Conservation (phyloP, 306 rosid species). For the Luffa acutangula region DNA sequence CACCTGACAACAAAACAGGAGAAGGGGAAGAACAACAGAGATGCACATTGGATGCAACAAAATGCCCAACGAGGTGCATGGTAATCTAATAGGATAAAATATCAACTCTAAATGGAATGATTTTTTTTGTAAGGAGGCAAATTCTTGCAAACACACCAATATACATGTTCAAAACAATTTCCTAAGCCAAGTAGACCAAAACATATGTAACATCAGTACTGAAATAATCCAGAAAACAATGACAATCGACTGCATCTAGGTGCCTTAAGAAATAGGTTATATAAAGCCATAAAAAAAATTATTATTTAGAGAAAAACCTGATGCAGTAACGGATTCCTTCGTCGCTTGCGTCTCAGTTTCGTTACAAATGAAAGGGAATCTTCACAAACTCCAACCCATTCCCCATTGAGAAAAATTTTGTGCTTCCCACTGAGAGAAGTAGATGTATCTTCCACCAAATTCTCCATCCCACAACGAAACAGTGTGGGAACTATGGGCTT, state of each 20-base stretch:
- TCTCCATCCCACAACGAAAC: conserved; percentile 63
- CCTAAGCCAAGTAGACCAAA: neutral
- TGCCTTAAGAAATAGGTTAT: neutral
- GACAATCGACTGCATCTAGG: conserved; percentile 1
- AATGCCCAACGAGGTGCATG: neutral
- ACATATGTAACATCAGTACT: neutral
- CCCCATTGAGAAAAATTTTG: conserved; percentile 76
- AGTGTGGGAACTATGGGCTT: conserved; percentile 37
- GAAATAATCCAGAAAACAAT: neutral
- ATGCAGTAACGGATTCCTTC: conserved; percentile 43
- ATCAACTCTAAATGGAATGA: neutral
- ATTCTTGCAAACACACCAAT: neutral
- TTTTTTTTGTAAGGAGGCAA: neutral
- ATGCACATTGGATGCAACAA: neutral
- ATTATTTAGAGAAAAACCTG: conserved; percentile 37
- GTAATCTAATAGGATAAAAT: neutral
- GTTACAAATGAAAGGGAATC: conserved; percentile 51
- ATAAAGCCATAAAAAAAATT: neutral
- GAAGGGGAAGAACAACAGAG: neutral
- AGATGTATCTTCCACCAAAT: conserved; percentile 51
- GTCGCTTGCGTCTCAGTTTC: conserved; percentile 45
- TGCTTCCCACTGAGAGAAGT: conserved; percentile 42
- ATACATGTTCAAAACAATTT: neutral
- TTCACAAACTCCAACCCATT: conserved; percentile 81
- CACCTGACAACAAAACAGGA: neutral